A percentile compares a stretch with the other conserved stretches of the same genome.
Evolutionary conservation across 805 yeast species (phyloP).

Genomic region (Komagataella ulmi): DNA sequence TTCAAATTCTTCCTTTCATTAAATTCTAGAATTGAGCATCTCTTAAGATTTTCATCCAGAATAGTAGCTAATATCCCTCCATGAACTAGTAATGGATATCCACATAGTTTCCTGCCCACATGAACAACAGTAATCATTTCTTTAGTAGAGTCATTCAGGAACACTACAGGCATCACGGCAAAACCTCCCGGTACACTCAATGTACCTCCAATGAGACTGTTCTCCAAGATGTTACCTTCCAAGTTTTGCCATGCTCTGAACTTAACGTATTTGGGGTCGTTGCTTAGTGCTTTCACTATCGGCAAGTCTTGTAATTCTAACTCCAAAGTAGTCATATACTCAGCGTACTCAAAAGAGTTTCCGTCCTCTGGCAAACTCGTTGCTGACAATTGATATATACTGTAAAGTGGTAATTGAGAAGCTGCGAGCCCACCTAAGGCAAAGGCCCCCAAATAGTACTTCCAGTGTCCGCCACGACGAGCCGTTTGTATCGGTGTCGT

Average conservation of each 20-base stretch:
- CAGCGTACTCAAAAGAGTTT: conserved; percentile 9
- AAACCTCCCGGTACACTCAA: conserved; percentile 69
- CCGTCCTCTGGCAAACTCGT: neutral
- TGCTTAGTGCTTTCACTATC: conserved; percentile 32
- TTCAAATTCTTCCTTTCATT: conserved; percentile 9
- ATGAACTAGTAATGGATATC: conserved; percentile 79
- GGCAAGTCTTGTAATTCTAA: conserved; percentile 33
- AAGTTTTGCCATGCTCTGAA: conserved; percentile 30
- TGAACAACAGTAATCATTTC: conserved; percentile 61
- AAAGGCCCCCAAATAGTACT: neutral
- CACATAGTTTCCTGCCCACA: conserved; percentile 66
- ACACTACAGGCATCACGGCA: conserved; percentile 58
- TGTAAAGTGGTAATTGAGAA: neutral
- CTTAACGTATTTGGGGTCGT: conserved; percentile 22
- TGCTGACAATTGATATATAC: neutral
- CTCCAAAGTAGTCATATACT: conserved; percentile 23
- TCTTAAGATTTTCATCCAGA: conserved; percentile 61
- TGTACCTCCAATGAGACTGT: conserved; percentile 32
- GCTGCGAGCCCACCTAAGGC: neutral
- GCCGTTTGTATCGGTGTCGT: neutral
- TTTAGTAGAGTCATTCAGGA: conserved; percentile 38
- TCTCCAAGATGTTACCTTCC: conserved; percentile 25
- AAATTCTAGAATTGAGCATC: conserved; percentile 29
- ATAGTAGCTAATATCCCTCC: conserved; percentile 82
- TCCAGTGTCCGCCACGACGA: neutral